A percentile compares a stretch with the other conserved stretches of the same genome.
Evolutionary conservation across 495 filamentous ascomycete genomes (phyloP).

Genomic region (Acidiella bohemica): DNA sequence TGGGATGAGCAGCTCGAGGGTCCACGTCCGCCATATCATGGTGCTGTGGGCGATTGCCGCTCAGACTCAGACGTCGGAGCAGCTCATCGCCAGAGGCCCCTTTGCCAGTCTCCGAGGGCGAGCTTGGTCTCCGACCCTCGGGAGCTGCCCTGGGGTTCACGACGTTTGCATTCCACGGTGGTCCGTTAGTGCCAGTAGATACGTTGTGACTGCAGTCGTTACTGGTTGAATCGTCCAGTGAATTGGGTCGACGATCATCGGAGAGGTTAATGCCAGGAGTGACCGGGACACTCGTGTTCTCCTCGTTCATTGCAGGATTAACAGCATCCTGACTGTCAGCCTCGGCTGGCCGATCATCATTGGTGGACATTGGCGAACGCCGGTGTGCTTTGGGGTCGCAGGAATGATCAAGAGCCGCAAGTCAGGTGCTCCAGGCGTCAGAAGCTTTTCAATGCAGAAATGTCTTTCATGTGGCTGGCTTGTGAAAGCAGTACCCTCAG

Average conservation of each 20-base stretch:
- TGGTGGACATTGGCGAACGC: no score
- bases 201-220: neutral
- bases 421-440: no score
- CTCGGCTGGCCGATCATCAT: no score
- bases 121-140: slow-evolving; percentile 20
- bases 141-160: neutral
- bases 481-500: no score
- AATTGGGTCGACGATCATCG: no score
- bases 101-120: slow-evolving; percentile 36
- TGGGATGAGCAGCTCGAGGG: slow-evolving; percentile 48
- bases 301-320: slow-evolving; percentile 24
- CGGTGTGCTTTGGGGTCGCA: no score
- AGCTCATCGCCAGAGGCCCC: slow-evolving; percentile 47
- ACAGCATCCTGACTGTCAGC: no score
- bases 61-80: slow-evolving; percentile 48
- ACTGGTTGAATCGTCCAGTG: no score
- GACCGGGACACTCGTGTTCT: slow-evolving; percentile 24
- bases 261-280: slow-evolving; percentile 23
- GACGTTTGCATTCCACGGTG: slow-evolving; percentile 10
- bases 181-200: neutral
- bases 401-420: no score
- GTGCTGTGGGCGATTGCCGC: slow-evolving; percentile 29
- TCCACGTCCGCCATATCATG: slow-evolving; percentile 45
- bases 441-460: no score
- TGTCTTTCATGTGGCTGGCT: no score